Evolutionary conservation across 1,284 basidiomycete genomes (phyloP).

Genomic region (Cutaneotrichosporon curvatum): DNA sequence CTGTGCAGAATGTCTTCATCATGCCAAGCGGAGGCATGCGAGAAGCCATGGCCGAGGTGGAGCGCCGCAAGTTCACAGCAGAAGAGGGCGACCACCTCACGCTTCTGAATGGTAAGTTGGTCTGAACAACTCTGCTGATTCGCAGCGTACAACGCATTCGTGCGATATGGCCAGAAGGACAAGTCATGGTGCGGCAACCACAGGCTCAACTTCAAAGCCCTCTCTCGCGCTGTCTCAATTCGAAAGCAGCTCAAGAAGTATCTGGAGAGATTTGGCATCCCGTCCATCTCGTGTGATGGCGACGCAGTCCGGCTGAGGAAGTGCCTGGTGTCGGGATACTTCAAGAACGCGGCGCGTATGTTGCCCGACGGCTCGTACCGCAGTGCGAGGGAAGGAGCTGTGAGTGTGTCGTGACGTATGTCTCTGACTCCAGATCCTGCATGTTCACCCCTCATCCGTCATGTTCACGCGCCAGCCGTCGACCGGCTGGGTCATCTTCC

Average conservation of each 20-base stretch:
- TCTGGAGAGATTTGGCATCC: slow-evolving; percentile 75
- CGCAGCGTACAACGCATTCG: slow-evolving; percentile 85
- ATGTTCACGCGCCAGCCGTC: slow-evolving; percentile 85
- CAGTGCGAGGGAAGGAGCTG: slow-evolving; percentile 71
- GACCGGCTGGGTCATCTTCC: slow-evolving; percentile 88
- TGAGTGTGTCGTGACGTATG: slow-evolving; percentile 44
- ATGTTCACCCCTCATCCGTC: slow-evolving; percentile 89
- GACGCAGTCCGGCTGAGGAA: slow-evolving; percentile 68
- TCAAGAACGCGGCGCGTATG: slow-evolving; percentile 87
- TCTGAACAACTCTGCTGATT: slow-evolving; percentile 2
- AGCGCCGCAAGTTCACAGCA: slow-evolving; percentile 88
- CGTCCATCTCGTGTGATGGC: slow-evolving; percentile 71
- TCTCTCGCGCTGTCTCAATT: slow-evolving; percentile 87
- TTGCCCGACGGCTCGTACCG: slow-evolving; percentile 81
- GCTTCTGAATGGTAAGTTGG: slow-evolving; percentile 66
- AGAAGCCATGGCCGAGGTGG: slow-evolving; percentile 77
- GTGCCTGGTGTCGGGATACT: slow-evolving; percentile 87
- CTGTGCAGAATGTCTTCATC: slow-evolving; percentile 80
- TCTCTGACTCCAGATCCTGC: slow-evolving; percentile 55
- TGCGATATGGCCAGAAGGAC: slow-evolving; percentile 65
- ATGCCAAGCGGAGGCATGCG: slow-evolving; percentile 70
- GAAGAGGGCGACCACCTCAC: slow-evolving; percentile 97
- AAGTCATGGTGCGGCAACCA: slow-evolving; percentile 89
- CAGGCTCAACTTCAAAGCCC: slow-evolving; percentile 80
- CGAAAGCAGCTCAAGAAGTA: slow-evolving; percentile 87